A percentile compares a stretch with the other conserved stretches of the same genome.
Conservation (phyloP, 2,329 filamentous ascomycete genomes). For the Alternaria solani region DNA sequence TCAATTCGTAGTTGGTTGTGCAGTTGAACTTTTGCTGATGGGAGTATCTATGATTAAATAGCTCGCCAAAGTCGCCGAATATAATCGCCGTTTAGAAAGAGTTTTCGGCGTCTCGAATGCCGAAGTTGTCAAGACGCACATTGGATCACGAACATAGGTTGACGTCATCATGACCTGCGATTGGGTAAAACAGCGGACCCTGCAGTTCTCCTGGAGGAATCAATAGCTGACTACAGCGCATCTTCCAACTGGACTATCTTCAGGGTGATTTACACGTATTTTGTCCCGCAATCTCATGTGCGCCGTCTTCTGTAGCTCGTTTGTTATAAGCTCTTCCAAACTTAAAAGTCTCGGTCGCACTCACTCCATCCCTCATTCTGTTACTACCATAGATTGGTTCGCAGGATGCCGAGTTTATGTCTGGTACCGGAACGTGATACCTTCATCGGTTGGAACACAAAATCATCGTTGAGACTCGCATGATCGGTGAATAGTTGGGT, state of each 20-base stretch:
- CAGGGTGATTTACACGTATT: neutral
- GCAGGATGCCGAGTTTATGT: no score
- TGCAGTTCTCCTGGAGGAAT: neutral
- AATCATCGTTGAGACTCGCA: no score
- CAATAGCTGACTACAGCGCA: neutral
- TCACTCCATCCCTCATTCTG: no score
- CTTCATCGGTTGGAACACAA: no score
- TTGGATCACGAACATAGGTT: slow-evolving; percentile 6
- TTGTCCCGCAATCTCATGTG: no score
- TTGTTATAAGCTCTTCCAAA: no score
- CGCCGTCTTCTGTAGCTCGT: no score
- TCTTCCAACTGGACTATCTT: neutral
- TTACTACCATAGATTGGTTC: no score
- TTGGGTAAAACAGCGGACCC: slow-evolving; percentile 2
- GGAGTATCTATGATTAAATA: neutral
- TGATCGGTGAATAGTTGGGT: no score
- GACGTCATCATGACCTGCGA: slow-evolving; percentile 18
- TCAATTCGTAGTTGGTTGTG: neutral
- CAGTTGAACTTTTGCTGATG: neutral
- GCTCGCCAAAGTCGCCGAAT: neutral
- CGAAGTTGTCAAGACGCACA: neutral
- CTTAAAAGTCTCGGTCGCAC: no score
- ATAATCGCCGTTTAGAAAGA: neutral
- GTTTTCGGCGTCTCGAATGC: neutral
- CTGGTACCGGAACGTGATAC: no score